Evolutionary conservation across 169 alveolate species (phyloP).

Genomic region (Plasmodium sp.): DNA sequence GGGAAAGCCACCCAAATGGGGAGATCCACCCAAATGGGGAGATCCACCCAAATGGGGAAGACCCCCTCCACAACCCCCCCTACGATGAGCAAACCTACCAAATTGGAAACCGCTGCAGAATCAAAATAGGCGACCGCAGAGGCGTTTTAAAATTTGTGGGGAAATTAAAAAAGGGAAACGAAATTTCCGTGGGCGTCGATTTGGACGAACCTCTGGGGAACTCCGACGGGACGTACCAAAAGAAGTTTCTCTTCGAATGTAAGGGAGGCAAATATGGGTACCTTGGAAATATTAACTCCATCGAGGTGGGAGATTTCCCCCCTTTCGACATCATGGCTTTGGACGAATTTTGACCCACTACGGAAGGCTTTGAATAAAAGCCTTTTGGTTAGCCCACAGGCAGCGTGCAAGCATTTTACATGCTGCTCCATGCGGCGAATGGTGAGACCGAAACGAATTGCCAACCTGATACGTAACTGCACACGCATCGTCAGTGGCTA

Average conservation of each 20-base stretch:
- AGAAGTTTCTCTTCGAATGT: constrained; percentile 84
- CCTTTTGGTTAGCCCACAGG: neutral
- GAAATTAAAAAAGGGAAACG: constrained; percentile 47
- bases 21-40: neutral
- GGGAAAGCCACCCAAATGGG: neutral
- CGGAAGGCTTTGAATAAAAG: neutral
- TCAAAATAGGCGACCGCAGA: constrained; percentile 73
- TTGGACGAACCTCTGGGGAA: constrained; percentile 93
- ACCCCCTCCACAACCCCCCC: neutral
- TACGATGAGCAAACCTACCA: constrained; percentile 57
- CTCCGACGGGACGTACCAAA: constrained; percentile 89
- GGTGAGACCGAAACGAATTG: neutral
- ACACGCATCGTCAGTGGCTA: neutral
- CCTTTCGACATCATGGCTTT: constrained; percentile 89
- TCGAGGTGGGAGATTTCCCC: constrained; percentile 91
- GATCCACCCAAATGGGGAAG: neutral
- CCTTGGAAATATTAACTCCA: constrained; percentile 85
- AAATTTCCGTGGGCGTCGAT: constrained; percentile 86
- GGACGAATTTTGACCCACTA: constrained; percentile 68
- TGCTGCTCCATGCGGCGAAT: neutral
- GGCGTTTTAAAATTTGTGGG: constrained; percentile 78
- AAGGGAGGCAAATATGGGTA: constrained; percentile 86
- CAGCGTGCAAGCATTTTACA: neutral
- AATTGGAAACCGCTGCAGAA: constrained; percentile 74
- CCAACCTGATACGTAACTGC: neutral